These are phyloP conservation scores for Penstemon davidsonii DNA, from an alignment of 257 asterid genomes.

Conservation along the genomic window DNA sequence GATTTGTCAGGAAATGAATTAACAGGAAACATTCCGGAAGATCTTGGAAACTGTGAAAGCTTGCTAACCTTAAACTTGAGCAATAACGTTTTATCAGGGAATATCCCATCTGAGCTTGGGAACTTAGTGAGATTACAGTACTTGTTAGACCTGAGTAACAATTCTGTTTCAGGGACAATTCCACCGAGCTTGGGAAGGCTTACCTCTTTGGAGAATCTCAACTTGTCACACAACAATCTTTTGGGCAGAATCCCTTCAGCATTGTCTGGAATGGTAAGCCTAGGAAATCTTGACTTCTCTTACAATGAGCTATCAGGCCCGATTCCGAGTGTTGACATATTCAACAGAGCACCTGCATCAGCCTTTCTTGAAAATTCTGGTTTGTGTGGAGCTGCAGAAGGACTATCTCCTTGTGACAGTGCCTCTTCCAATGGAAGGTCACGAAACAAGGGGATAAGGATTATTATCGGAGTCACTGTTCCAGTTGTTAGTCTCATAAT, in stretches of 20 bases:
- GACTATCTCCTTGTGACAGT: conserved; percentile 48
- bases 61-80: conserved; percentile 53
- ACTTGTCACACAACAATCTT: conserved; percentile 62
- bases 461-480: conserved; percentile 49
- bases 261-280: conserved; percentile 55
- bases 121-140: conserved; percentile 43
- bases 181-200: conserved; percentile 62
- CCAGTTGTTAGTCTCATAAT: conserved; percentile 45
- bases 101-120: conserved; percentile 58
- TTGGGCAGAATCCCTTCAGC: conserved; percentile 64
- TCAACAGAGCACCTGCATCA: conserved; percentile 42
- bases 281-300: conserved; percentile 60
- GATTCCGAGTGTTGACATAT: conserved; percentile 48
- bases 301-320: conserved; percentile 67
- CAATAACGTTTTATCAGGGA: conserved; percentile 56
- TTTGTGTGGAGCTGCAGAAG: conserved; percentile 66
- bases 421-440: conserved; percentile 35
- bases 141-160: conserved; percentile 65
- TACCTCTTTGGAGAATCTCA: conserved; percentile 50
- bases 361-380: conserved; percentile 57
- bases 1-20: conserved; percentile 62
- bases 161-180: conserved; percentile 57
- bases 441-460: conserved; percentile 34
- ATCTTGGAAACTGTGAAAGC: conserved; percentile 40
- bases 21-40: conserved; percentile 52